Percentiles rank a stretch among this genome's conserved stretches.
Evolutionary conservation across 1,139 yeast species (phyloP).

Genomic region (Yamadazyma dendronema): DNA sequence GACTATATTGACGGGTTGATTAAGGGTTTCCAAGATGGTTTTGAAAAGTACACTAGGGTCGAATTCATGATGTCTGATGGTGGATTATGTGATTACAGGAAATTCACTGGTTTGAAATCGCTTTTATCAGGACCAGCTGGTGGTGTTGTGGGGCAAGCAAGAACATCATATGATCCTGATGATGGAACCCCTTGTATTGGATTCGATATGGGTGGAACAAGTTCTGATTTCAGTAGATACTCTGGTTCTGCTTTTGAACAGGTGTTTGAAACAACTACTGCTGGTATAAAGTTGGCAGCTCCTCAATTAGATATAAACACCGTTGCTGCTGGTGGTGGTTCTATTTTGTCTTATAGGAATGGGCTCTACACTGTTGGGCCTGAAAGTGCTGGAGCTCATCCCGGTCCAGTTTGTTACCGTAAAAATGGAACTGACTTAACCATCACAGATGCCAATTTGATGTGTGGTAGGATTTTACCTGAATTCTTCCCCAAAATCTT

Average conservation of each 20-base stretch:
- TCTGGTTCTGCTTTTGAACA: conserved; percentile 43
- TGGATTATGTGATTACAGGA: conserved; percentile 47
- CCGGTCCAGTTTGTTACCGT: conserved; percentile 59
- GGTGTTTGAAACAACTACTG: conserved; percentile 53
- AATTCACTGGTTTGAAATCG: conserved; percentile 52
- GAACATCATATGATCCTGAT: conserved; percentile 44
- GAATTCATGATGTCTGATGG: conserved; percentile 63
- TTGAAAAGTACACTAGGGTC: conserved; percentile 24
- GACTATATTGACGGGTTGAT: conserved; percentile 61
- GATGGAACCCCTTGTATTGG: conserved; percentile 48
- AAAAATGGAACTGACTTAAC: conserved; percentile 53
- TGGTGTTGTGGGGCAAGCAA: conserved; percentile 57
- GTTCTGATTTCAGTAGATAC: conserved; percentile 52
- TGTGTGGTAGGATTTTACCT: conserved; percentile 50
- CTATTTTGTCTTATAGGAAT: conserved; percentile 46
- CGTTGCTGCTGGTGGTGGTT: conserved; percentile 63
- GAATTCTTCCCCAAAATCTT: conserved; percentile 53
- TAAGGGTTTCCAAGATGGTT: conserved; percentile 54
- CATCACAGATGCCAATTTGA: conserved; percentile 55
- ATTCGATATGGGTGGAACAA: conserved; percentile 63
- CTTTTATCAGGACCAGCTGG: conserved; percentile 62
- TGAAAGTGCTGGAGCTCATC: conserved; percentile 56
- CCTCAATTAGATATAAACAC: conserved; percentile 59
- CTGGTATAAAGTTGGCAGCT: conserved; percentile 54
- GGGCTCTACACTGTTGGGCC: conserved; percentile 56